phyloP scores from a whole-genome alignment of 2,329 filamentous ascomycete species.

The Clarireedia monteithiana region DNA sequence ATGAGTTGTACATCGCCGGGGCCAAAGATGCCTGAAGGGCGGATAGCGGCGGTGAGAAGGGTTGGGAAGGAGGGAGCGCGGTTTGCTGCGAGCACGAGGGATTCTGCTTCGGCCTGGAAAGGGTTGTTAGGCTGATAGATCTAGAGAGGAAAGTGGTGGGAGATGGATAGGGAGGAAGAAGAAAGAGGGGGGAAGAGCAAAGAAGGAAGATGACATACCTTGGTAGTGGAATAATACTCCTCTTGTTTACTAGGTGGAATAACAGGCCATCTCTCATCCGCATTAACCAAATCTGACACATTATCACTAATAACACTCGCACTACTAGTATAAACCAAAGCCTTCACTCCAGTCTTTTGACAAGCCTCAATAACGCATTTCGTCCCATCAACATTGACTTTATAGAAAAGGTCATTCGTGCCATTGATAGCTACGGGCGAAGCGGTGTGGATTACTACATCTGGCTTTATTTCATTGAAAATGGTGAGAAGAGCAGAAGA shows the following conservation, averaged over 20 bases:
- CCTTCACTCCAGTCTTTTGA: constrained; percentile 62
- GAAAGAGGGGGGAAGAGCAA: neutral
- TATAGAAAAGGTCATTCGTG: constrained; percentile 57
- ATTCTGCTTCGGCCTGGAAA: constrained; percentile 66
- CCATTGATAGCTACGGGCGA: constrained; percentile 52
- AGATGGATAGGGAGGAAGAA: neutral
- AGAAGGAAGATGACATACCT: constrained; percentile 33
- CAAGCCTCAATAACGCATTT: constrained; percentile 68
- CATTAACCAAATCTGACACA: constrained; percentile 68
- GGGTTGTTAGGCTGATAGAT: neutral
- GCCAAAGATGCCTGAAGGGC: constrained; percentile 85
- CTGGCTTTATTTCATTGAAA: constrained; percentile 60
- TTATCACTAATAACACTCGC: constrained; percentile 84
- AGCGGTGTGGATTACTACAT: constrained; percentile 87
- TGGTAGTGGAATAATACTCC: constrained; percentile 87
- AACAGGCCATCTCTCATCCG: constrained; percentile 74
- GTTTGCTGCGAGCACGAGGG: constrained; percentile 71
- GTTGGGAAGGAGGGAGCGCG: constrained; percentile 37
- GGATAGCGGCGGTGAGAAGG: constrained; percentile 72
- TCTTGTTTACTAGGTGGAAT: constrained; percentile 62
- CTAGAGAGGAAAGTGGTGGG: neutral
- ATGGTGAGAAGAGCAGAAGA: constrained; percentile 50
- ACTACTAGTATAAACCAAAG: constrained; percentile 84
- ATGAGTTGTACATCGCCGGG: constrained; percentile 77
- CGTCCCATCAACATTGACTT: constrained; percentile 86